A percentile compares a stretch with the other conserved stretches of the same genome.
Evolutionary conservation across 2,329 filamentous ascomycete species (phyloP).

Genomic region (Epichloe gansuensis): DNA sequence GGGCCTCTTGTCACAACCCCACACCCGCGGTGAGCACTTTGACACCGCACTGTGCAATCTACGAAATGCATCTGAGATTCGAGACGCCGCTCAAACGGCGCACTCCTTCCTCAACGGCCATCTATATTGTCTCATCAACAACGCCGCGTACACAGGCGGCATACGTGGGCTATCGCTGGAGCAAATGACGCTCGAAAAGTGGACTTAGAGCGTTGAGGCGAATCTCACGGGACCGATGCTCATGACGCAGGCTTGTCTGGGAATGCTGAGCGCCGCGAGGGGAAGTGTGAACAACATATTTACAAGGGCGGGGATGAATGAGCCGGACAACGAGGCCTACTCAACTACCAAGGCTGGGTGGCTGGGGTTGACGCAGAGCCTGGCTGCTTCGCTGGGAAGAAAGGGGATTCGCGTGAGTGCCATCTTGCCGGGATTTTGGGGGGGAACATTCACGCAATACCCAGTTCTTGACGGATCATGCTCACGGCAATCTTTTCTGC

Average conservation of each 20-base stretch:
- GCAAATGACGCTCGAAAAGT: conserved; percentile 24
- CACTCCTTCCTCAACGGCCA: no score
- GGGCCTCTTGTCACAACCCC: conserved; percentile 10
- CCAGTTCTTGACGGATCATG: conserved; percentile 1
- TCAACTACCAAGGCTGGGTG: no score
- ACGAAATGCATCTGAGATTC: conserved; percentile 19
- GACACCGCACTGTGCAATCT: conserved; percentile 19
- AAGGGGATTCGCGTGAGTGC: no score
- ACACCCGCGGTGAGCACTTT: conserved; percentile 9
- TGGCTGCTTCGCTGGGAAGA: no score
- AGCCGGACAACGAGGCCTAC: conserved; percentile 19
- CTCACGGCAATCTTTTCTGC: conserved; percentile 15
- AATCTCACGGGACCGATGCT: conserved; percentile 26
- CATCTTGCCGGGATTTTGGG: no score
- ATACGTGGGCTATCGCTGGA: conserved; percentile 18
- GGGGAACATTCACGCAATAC: conserved; percentile 16
- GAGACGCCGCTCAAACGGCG: conserved; percentile 13
- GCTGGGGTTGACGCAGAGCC: no score
- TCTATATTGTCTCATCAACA: no score
- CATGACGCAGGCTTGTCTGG: conserved; percentile 17
- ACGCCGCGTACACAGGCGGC: conserved; percentile 21
- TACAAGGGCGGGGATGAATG: conserved; percentile 35
- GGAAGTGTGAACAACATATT: conserved; percentile 33
- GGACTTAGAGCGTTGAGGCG: conserved; percentile 23
- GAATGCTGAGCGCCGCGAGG: conserved; percentile 12